Percentiles rank a stretch among this genome's conserved stretches.
phyloP scores from a whole-genome alignment of 208 protist genomes.

The Crithidia brevicula region DNA sequence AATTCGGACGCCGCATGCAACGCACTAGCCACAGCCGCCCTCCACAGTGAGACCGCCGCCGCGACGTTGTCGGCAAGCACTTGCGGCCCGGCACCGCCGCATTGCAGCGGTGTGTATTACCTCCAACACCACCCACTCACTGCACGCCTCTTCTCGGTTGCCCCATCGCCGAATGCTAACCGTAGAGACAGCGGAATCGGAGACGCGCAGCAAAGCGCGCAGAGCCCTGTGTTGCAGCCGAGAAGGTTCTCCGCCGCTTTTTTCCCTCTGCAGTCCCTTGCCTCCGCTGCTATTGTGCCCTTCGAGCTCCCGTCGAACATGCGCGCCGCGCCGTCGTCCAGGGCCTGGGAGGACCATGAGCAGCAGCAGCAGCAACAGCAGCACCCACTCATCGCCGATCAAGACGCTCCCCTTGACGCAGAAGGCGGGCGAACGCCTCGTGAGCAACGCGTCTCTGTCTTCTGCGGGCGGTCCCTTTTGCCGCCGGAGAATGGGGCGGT shows the following conservation, averaged over 20 bases:
- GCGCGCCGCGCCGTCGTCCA: slow-evolving; percentile 23
- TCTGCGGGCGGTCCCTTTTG: neutral
- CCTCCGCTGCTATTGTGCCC: slow-evolving; percentile 16
- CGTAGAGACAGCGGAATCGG: neutral
- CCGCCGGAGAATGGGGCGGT: neutral
- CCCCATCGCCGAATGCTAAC: neutral
- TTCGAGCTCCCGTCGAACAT: slow-evolving; percentile 33
- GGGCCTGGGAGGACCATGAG: slow-evolving; percentile 31
- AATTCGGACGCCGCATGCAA: too few species aligned
- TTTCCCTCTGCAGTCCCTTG: slow-evolving; percentile 6
- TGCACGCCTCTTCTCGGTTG: slow-evolving; percentile 11
- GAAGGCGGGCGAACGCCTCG: neutral
- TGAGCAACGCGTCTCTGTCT: slow-evolving; percentile 1
- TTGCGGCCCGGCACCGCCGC: neutral
- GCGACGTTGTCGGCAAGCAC: too few species aligned
- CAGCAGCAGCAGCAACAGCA: slow-evolving; percentile 15
- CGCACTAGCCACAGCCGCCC: too few species aligned
- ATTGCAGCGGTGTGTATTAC: slow-evolving; percentile 45
- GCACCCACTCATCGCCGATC: too few species aligned
- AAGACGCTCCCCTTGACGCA: neutral
- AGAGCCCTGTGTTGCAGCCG: neutral
- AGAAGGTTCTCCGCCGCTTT: neutral
- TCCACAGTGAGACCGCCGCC: too few species aligned
- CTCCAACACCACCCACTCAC: slow-evolving; percentile 48
- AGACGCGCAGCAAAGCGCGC: neutral